These are phyloP conservation scores for Trametes maxima DNA, from an alignment of 768 basidiomycete species.

Conservation along the genomic window DNA sequence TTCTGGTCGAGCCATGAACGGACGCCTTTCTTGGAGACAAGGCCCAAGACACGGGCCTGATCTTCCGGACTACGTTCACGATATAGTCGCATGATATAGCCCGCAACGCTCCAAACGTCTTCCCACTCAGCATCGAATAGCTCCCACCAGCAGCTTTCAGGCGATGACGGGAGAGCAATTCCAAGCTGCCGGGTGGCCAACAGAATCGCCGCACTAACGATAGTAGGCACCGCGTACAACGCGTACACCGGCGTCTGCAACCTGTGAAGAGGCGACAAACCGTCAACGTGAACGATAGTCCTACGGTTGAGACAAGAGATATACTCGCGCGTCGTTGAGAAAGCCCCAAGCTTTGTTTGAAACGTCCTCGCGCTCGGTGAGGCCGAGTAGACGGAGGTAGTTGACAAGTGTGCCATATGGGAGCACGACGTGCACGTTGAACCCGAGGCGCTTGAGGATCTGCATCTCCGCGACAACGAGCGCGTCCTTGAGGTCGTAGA, in stretches of 20 bases:
- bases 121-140: conserved; percentile 92
- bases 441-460: conserved; percentile 91
- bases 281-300: conserved; percentile 20
- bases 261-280: conserved; percentile 44
- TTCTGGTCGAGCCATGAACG: conserved; percentile 77
- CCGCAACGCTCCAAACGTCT: conserved; percentile 84
- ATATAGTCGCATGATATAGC: conserved; percentile 84
- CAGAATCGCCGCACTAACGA: conserved; percentile 88
- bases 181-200: conserved; percentile 72
- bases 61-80: conserved; percentile 49
- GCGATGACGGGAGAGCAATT: conserved; percentile 71
- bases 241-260: conserved; percentile 94
- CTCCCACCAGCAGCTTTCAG: conserved; percentile 87
- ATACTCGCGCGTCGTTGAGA: conserved; percentile 89
- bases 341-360: conserved; percentile 90
- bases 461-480: conserved; percentile 97
- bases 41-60: conserved; percentile 50
- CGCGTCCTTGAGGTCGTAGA: conserved; percentile 94
- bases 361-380: conserved; percentile 69
- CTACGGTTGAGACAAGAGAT: conserved; percentile 1
- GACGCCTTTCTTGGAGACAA: conserved; percentile 79
- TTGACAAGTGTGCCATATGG: conserved; percentile 95
- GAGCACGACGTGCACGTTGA: conserved; percentile 90
- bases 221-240: conserved; percentile 83
- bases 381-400: conserved; percentile 88